A percentile compares a stretch with the other conserved stretches of the same genome.
phyloP scores from a whole-genome alignment of 495 filamentous ascomycete species.

The Penicillium pancosmium region DNA sequence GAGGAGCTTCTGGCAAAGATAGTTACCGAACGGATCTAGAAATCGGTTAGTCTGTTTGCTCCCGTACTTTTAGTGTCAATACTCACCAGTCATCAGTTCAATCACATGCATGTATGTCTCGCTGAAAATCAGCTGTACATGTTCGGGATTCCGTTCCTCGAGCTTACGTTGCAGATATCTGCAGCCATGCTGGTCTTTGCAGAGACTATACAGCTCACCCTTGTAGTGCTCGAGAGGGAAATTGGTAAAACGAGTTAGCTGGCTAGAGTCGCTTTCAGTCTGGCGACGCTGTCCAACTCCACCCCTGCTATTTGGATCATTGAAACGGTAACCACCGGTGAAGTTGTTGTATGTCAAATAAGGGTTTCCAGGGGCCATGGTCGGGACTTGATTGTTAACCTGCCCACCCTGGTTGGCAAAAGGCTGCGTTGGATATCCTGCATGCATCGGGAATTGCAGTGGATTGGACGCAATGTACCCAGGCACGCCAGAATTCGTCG shows the following conservation, averaged over 20 bases:
- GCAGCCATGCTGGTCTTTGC: constrained; percentile 97
- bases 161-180: constrained; percentile 94
- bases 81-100: constrained; percentile 88
- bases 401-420: constrained; percentile 34
- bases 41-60: constrained; percentile 1
- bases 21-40: constrained; percentile 94
- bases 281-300: constrained; percentile 31
- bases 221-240: constrained; percentile 74
- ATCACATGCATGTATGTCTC: constrained; percentile 90
- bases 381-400: constrained; percentile 16
- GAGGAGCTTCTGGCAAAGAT: constrained; percentile 94
- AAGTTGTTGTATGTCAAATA: constrained; percentile 35
- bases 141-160: constrained; percentile 82
- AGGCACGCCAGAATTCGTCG: constrained; percentile 19
- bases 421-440: constrained; percentile 33
- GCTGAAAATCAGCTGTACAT: constrained; percentile 88
- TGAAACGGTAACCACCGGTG: constrained; percentile 36
- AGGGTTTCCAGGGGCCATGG: constrained; percentile 2
- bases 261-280: constrained; percentile 40
- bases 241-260: constrained; percentile 69
- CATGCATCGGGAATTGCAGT: constrained; percentile 37
- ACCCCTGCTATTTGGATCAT: constrained; percentile 32
- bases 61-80: background rate
- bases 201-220: constrained; percentile 81
- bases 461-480: constrained; percentile 23